Conservation (phyloP, 345 rosid species). For the Citrus mangshanensis region DNA sequence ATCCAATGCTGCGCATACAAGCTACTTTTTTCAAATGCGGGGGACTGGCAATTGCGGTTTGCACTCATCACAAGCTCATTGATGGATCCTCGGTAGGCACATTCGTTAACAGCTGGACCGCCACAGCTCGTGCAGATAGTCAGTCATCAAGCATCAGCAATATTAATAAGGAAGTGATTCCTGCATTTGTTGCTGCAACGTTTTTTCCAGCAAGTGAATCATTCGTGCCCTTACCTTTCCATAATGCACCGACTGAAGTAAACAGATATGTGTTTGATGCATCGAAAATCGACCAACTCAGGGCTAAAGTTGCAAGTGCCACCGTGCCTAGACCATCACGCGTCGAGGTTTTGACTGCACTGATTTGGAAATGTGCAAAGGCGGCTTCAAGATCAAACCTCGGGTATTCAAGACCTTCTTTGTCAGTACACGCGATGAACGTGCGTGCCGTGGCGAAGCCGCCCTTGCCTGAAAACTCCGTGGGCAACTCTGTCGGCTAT, state of each 20-base stretch:
- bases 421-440: slow-evolving; percentile 4
- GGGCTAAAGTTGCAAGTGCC: slow-evolving; percentile 15
- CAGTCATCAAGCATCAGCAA: too few species aligned
- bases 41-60: neutral
- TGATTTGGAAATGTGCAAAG: slow-evolving; percentile 24
- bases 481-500: slow-evolving; percentile 7
- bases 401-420: neutral
- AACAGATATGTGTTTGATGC: slow-evolving; percentile 21
- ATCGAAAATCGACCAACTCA: slow-evolving; percentile 21
- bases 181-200: neutral
- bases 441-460: neutral
- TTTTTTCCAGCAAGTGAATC: neutral
- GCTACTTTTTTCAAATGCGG: neutral
- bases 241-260: neutral
- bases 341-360: slow-evolving; percentile 28
- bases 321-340: slow-evolving; percentile 22
- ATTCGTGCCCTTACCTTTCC: neutral
- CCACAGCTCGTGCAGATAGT: neutral
- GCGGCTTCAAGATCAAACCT: slow-evolving; percentile 5
- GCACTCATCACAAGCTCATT: neutral
- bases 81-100: neutral
- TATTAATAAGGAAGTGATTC: neutral
- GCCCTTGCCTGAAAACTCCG: neutral
- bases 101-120: neutral
- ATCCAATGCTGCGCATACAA: neutral